Percentiles rank a stretch among this genome's conserved stretches.
Conservation (phyloP, 2,329 filamentous ascomycete species). For the Pseudocercospora fijiensis region DNA sequence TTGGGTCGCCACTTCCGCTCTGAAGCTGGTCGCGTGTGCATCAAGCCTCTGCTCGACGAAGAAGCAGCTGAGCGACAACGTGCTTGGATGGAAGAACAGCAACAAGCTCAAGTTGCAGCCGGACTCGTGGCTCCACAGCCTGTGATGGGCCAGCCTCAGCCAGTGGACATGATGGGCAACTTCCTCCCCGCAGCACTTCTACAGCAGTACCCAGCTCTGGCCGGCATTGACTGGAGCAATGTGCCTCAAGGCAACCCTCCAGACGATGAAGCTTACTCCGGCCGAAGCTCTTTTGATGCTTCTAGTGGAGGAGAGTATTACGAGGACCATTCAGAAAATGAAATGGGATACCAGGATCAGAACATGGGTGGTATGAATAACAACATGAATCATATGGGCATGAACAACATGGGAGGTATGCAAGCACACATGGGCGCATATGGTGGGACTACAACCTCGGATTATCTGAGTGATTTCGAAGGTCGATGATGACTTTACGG, state of each 20-base stretch:
- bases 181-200: constrained; percentile 81
- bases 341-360: constrained; percentile 33
- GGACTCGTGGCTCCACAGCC: constrained; percentile 38
- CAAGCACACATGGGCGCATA: constrained; percentile 18
- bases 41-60: constrained; percentile 94
- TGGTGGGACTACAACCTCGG: constrained; percentile 25
- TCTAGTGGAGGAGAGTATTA: constrained; percentile 69
- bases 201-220: constrained; percentile 90
- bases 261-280: constrained; percentile 59
- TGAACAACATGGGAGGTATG: constrained; percentile 21
- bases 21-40: constrained; percentile 92
- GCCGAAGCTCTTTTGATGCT: constrained; percentile 77
- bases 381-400: constrained; percentile 21
- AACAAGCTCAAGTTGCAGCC: constrained; percentile 54
- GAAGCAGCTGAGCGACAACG: constrained; percentile 81
- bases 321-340: constrained; percentile 63
- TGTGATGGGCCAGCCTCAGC: constrained; percentile 40
- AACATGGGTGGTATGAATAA: constrained; percentile 27
- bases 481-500: constrained; percentile 32
- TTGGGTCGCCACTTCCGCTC: constrained; percentile 82
- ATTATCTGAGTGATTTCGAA: constrained; percentile 39
- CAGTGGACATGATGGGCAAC: constrained; percentile 58
- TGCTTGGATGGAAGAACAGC: constrained; percentile 60
- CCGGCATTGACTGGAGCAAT: constrained; percentile 80
- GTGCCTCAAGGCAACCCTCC: constrained; percentile 57